These are phyloP conservation scores for Leccinum disarticulatum DNA, from an alignment of 768 basidiomycete genomes.

Conservation along the genomic window DNA sequence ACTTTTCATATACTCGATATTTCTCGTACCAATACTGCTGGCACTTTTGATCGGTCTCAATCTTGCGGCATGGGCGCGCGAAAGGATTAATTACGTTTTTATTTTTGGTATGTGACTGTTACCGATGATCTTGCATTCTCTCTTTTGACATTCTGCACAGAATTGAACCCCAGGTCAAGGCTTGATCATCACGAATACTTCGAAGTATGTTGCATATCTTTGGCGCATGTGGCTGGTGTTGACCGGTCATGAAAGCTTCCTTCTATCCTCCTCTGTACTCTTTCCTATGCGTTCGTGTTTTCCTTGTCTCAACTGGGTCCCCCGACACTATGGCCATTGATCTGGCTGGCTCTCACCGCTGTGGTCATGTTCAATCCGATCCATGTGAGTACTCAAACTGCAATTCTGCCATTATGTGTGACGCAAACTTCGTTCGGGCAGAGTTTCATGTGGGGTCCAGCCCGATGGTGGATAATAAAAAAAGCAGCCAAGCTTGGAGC, in stretches of 20 bases:
- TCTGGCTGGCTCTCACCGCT: slow-evolving; percentile 71
- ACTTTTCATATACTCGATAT: slow-evolving; percentile 72
- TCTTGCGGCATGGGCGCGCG: slow-evolving; percentile 68
- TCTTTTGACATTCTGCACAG: slow-evolving; percentile 34
- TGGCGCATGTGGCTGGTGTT: background rate
- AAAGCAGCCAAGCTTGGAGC: slow-evolving; percentile 61
- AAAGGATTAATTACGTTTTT: slow-evolving; percentile 89
- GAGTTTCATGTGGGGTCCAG: slow-evolving; percentile 36
- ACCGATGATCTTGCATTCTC: background rate
- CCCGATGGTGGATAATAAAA: slow-evolving; percentile 77
- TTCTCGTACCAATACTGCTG: slow-evolving; percentile 76
- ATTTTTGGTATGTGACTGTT: slow-evolving; percentile 64
- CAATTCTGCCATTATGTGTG: background rate
- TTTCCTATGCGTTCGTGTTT: slow-evolving; percentile 81
- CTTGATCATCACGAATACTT: slow-evolving; percentile 81
- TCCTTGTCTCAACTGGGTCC: slow-evolving; percentile 69
- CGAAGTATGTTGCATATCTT: slow-evolving; percentile 42
- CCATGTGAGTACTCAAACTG: slow-evolving; percentile 39
- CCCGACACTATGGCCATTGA: slow-evolving; percentile 74
- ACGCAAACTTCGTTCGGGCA: slow-evolving; percentile 36
- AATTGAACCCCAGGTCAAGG: slow-evolving; percentile 67
- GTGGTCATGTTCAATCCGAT: slow-evolving; percentile 74
- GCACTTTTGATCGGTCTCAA: slow-evolving; percentile 79
- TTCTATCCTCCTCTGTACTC: slow-evolving; percentile 64
- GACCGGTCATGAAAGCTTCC: slow-evolving; percentile 54